Conservation (phyloP, 805 yeast genomes). For the Metschnikowia henanensis region DNA sequence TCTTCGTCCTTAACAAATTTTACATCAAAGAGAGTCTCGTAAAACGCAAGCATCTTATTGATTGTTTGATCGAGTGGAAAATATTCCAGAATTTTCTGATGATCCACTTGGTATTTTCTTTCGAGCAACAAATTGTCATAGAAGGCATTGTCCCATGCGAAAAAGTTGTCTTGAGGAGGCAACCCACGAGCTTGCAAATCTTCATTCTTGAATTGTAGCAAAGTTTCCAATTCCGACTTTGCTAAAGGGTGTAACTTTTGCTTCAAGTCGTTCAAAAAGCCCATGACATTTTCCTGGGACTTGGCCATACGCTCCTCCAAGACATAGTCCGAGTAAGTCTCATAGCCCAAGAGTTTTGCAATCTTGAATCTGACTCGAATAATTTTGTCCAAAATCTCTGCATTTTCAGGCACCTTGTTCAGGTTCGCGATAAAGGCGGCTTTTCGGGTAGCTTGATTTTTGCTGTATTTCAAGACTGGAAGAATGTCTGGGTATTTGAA, state of each 20-base stretch:
- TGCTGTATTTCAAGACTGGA: conserved; percentile 73
- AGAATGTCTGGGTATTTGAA: conserved; percentile 77
- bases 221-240: conserved; percentile 45
- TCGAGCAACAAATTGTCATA: conserved; percentile 67
- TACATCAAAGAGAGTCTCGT: conserved; percentile 66
- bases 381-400: conserved; percentile 56
- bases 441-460: conserved; percentile 61
- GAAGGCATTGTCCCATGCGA: conserved; percentile 74
- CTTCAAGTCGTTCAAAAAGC: conserved; percentile 62
- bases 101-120: conserved; percentile 68
- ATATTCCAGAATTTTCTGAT: conserved; percentile 68
- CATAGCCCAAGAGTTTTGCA: conserved; percentile 64
- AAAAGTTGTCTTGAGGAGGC: conserved; percentile 37
- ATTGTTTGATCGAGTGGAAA: conserved; percentile 74
- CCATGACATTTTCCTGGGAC: conserved; percentile 53
- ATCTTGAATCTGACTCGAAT: conserved; percentile 59
- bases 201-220: conserved; percentile 52
- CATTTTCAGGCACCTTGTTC: conserved; percentile 60
- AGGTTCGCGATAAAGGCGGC: conserved; percentile 65
- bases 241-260: conserved; percentile 60
- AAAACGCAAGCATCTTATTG: conserved; percentile 64
- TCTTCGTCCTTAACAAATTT: conserved; percentile 56
- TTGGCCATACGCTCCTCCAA: conserved; percentile 83
- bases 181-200: conserved; percentile 49
- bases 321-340: conserved; percentile 64